Base-by-base conservation (phyloP, 2,329 filamentous ascomycete species). In the Zarea fungicola region DNA sequence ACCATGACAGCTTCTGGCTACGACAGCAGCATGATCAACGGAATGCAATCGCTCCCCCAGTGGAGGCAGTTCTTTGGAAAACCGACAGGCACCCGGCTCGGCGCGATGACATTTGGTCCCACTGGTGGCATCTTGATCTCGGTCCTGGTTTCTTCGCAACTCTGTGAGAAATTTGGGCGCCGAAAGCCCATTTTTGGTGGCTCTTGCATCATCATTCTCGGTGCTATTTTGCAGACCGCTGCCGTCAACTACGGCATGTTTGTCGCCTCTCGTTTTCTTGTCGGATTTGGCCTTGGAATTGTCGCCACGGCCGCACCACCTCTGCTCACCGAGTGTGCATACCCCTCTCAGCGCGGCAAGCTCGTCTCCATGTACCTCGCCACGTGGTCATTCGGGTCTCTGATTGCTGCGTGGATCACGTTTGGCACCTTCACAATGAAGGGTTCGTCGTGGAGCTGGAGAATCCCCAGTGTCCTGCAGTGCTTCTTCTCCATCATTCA, bases 11-110 rank as follows among this genome's bases (percentile, higher is more conserved):
- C 65, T 0, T 58, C 59, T 0, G 65, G 65, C 0, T 67, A 65
- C 45, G 65, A 68, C 23, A 55, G 52, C 3, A 60, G 57, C 16
- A 64, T 65, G 60, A 53, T 65, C 3, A 66, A 66, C 37, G 62
- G 63, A 23, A 58, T 64, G 31, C 64, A 66, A 28, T 60, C 63
- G 0, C 53, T 66, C 3, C 58, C 57, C 0, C 56, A 64, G 31
- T 66, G 63, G 63, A 54, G 59, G 18, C 36, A 53, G 4, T 63
- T 54, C 44, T 65, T 65, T 21, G 60, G 58, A 1, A 26, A 61
- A 16, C 62, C 62, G 0, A 57, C 53, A 13, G 62, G 61, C 9
- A 53, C 59, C 0, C 56, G 60, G 14, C 62, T 65, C 2, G 62
- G 62, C 0, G 60, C 62, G 6, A 62, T 65, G 57, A 60, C 58